A percentile compares a stretch with the other conserved stretches of the same genome.
Conservation (phyloP, 2,329 filamentous ascomycete species). For the Pseudogymnoascus sp. region DNA sequence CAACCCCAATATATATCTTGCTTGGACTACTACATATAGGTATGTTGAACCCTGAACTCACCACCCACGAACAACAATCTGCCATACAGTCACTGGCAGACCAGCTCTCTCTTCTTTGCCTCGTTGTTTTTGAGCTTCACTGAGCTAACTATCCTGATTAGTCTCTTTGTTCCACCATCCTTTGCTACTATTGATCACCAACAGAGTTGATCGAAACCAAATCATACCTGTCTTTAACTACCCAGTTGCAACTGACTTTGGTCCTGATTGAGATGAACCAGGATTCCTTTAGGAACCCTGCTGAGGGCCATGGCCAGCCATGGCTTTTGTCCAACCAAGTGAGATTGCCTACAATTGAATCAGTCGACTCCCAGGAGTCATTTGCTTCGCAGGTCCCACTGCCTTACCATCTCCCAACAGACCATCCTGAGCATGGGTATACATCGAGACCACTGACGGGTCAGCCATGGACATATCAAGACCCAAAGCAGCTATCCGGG, state of each 20-base stretch:
- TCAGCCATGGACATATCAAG: not conserved
- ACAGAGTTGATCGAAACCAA: not conserved
- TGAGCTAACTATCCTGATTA: not conserved
- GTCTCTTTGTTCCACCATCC: not conserved
- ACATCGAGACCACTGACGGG: slow-evolving; percentile 1
- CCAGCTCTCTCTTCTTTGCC: not conserved
- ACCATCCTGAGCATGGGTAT: not conserved
- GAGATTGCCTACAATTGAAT: not conserved
- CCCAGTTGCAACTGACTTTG: not conserved
- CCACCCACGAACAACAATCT: not conserved
- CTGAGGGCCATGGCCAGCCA: not conserved
- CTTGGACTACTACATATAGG: not conserved
- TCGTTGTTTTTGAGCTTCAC: not conserved
- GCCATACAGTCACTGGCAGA: not conserved
- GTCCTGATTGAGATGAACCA: not conserved
- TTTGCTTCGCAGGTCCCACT: slow-evolving; percentile 21
- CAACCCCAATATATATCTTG: not conserved
- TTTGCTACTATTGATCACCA: not conserved
- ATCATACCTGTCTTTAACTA: slow-evolving; percentile 3
- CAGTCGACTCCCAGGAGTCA: slow-evolving; percentile 18
- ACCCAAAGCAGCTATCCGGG: not conserved
- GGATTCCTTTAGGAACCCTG: not conserved
- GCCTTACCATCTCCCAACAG: slow-evolving; percentile 16
- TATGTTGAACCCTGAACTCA: not conserved
- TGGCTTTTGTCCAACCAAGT: not conserved